A percentile compares a stretch with the other conserved stretches of the same genome.
phyloP scores from a whole-genome alignment of 495 filamentous ascomycete genomes.

The Chaetomium cochliodes region DNA sequence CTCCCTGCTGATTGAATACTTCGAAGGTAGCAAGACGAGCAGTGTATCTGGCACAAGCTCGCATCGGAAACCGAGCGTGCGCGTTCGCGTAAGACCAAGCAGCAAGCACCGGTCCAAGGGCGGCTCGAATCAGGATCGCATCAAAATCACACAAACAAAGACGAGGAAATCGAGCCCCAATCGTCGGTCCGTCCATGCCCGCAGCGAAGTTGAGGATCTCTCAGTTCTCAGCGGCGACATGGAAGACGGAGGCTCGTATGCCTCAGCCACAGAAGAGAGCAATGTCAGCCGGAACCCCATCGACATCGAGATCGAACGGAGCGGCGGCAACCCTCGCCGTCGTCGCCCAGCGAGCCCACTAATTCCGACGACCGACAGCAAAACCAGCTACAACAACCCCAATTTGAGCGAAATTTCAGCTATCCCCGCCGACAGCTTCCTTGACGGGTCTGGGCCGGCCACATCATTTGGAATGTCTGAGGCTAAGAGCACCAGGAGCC shows the following conservation, averaged over 20 bases:
- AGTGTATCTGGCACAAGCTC: constrained; percentile 47
- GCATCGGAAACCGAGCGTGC: constrained; percentile 78
- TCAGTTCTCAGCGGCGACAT: constrained; percentile 50
- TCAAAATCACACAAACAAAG: constrained; percentile 78
- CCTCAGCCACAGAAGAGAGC: constrained; percentile 74
- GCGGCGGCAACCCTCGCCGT: constrained; percentile 38
- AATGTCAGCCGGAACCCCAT: constrained; percentile 70
- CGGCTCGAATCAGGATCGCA: constrained; percentile 55
- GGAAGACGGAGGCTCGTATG: constrained; percentile 61
- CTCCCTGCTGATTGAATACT: constrained; percentile 96
- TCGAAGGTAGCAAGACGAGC: constrained; percentile 75
- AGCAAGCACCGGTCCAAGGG: constrained; percentile 51
- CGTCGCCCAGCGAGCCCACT: constrained; percentile 55
- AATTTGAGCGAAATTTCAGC: constrained; percentile 79
- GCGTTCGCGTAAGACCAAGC: constrained; percentile 89
- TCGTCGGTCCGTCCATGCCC: constrained; percentile 56
- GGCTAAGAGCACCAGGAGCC: constrained; percentile 36
- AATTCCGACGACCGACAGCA: constrained; percentile 56
- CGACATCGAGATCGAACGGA: constrained; percentile 71
- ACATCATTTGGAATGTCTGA: constrained; percentile 35
- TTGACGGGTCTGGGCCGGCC: constrained; percentile 60
- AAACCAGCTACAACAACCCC: constrained; percentile 58
- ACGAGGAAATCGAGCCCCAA: constrained; percentile 57
- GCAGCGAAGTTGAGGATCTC: constrained; percentile 39
- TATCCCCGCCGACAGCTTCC: constrained; percentile 86